Percentiles rank a stretch among this genome's conserved stretches.
phyloP scores from a whole-genome alignment of 176 grass and related monocot genomes.

The Musa schizocarpa region DNA sequence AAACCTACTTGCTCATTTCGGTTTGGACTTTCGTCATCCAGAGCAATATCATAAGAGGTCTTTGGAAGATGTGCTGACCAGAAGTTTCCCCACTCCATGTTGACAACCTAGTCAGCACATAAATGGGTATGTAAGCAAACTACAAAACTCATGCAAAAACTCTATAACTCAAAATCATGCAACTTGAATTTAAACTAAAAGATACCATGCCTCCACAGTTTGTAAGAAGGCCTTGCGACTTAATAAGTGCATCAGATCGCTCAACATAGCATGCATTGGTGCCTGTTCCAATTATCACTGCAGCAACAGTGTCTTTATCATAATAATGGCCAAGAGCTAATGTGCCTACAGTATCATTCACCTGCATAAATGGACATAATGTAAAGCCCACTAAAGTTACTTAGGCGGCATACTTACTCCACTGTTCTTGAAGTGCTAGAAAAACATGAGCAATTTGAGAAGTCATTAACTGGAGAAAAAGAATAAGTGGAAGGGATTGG shows the following conservation, averaged over 20 bases:
- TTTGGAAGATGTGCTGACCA: conserved; percentile 91
- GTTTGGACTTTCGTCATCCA: conserved; percentile 72
- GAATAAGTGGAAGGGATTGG: no score
- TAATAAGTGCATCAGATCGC: conserved; percentile 87
- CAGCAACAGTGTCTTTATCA: conserved; percentile 78
- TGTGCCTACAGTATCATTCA: conserved; percentile 91
- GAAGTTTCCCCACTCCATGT: conserved; percentile 99
- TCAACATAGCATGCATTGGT: conserved; percentile 96
- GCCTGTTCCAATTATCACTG: conserved; percentile 78
- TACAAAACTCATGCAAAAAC: neutral
- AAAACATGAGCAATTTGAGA: neutral
- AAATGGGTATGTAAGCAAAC: conserved; percentile 11
- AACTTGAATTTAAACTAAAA: conserved; percentile 28
- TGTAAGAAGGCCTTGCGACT: conserved; percentile 78
- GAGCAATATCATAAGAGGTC: conserved; percentile 68
- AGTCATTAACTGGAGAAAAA: neutral
- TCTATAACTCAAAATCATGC: conserved; percentile 9
- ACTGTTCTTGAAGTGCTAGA: neutral
- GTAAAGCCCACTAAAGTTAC: neutral
- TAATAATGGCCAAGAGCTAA: conserved; percentile 85
- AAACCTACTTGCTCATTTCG: conserved; percentile 64
- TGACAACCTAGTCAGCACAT: conserved; percentile 57
- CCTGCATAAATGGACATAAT: conserved; percentile 25
- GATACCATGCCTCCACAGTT: conserved; percentile 90
- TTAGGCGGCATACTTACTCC: no score